Conservation (phyloP, 208 protist species). For the Blechomonas ayalai region DNA sequence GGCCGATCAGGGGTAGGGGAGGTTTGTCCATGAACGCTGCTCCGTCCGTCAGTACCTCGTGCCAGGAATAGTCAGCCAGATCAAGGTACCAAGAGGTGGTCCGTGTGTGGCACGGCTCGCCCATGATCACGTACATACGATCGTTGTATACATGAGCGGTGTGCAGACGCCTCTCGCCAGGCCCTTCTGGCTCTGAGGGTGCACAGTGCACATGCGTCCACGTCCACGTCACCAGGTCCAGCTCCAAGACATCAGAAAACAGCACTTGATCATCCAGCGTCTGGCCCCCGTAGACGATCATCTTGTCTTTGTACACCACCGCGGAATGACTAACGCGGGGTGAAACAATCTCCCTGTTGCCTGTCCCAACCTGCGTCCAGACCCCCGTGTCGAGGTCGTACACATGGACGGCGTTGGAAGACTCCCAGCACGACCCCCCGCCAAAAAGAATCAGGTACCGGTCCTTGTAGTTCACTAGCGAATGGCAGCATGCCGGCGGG, state of each 20-base stretch:
- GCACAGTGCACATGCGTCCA: constrained; percentile 50
- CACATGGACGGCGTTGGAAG: constrained; percentile 42
- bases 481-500: constrained; percentile 66
- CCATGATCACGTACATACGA: constrained; percentile 82
- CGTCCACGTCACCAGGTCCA: constrained; percentile 63
- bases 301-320: constrained; percentile 63
- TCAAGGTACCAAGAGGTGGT: constrained; percentile 62
- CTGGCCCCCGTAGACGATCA: constrained; percentile 86
- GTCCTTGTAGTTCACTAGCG: constrained; percentile 61
- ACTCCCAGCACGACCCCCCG: constrained; percentile 37
- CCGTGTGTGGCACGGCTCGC: constrained; percentile 14
- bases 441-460: constrained; percentile 74
- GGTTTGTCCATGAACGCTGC: constrained; percentile 8
- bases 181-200: constrained; percentile 42
- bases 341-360: constrained; percentile 30
- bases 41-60: constrained; percentile 15
- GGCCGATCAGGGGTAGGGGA: constrained; percentile 36
- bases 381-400: constrained; percentile 37
- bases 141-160: constrained; percentile 47
- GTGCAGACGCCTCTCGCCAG: constrained; percentile 65
- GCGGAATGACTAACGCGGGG: constrained; percentile 60
- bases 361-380: constrained; percentile 27
- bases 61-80: constrained; percentile 36
- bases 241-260: constrained; percentile 58
- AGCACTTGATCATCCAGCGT: constrained; percentile 25